These are phyloP conservation scores for Hibiscus trionum DNA, from an alignment of 345 rosid species.

Conservation along the genomic window DNA sequence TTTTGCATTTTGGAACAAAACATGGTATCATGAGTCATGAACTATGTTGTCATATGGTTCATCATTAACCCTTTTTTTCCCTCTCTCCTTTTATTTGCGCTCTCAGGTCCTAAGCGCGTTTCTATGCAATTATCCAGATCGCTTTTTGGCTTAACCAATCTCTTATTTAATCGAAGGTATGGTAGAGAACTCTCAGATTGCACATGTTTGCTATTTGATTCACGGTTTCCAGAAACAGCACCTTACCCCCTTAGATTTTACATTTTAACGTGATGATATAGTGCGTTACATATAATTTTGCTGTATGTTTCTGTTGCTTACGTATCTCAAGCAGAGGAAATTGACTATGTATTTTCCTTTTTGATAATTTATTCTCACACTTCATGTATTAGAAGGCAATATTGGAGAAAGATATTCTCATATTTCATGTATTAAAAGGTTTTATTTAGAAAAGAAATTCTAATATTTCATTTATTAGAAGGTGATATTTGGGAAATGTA, in stretches of 20 bases:
- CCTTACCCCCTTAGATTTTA: background rate
- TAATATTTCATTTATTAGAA: background rate
- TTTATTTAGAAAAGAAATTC: background rate
- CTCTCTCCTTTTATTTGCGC: background rate
- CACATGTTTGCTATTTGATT: background rate
- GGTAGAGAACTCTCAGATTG: background rate
- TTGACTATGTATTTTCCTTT: background rate
- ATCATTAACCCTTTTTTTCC: background rate
- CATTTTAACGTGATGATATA: background rate
- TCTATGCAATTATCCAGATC: constrained; percentile 61
- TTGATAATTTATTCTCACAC: background rate
- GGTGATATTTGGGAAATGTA: background rate
- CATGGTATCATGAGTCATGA: background rate
- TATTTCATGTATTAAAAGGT: background rate
- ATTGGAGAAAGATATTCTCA: background rate
- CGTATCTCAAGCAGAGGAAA: background rate
- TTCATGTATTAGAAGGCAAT: background rate
- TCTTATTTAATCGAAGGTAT: constrained; percentile 75
- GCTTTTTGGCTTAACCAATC: constrained; percentile 53
- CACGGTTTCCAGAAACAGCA: background rate
- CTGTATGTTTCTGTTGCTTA: background rate
- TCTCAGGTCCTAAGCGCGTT: constrained; percentile 47
- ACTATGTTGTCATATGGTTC: background rate
- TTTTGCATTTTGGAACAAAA: background rate
- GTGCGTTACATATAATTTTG: background rate